Percentiles rank a stretch among this genome's conserved stretches.
Evolutionary conservation across 345 rosid species (phyloP).

Genomic region (Hibiscus mutabilis): DNA sequence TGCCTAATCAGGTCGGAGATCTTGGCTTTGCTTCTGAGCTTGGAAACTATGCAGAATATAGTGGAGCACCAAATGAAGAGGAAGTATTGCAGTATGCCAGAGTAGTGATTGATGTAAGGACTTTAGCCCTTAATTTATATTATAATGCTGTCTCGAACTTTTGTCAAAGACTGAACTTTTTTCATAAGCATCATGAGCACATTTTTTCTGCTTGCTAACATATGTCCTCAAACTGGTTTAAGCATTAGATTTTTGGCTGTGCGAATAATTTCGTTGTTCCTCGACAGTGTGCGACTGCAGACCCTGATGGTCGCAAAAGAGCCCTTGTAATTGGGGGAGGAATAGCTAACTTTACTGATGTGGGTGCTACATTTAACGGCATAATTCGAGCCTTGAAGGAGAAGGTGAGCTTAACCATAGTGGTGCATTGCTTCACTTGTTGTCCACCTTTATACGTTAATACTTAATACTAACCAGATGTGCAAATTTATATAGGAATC

Average conservation of each 20-base stretch:
- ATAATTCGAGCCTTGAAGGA: conserved; percentile 87
- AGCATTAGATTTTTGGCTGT: not conserved
- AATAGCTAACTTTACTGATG: conserved; percentile 94
- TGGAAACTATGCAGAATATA: conserved; percentile 90
- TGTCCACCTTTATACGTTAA: not conserved
- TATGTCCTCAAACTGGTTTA: not conserved
- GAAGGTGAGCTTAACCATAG: conserved; percentile 43
- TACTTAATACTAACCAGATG: not conserved
- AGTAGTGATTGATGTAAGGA: conserved; percentile 82
- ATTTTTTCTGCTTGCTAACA: not conserved
- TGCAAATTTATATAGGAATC: conserved; percentile 37
- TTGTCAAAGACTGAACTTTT: not conserved
- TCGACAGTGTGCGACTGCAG: conserved; percentile 75
- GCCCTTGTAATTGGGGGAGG: conserved; percentile 97
- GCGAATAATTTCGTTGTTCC: conserved; percentile 1
- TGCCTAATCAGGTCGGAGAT: conserved; percentile 68
- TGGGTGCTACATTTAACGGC: conserved; percentile 93
- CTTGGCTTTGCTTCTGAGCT: conserved; percentile 89
- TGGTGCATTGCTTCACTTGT: not conserved
- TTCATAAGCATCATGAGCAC: not conserved
- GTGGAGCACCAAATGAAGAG: conserved; percentile 97
- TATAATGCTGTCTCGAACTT: not conserved
- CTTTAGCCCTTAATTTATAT: not conserved
- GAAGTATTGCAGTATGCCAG: conserved; percentile 96
- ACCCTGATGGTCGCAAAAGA: conserved; percentile 79